Evolutionary conservation across 2,329 filamentous ascomycete species (phyloP), one percentile per base, ranked within the genome.

Genomic region (Ceratocystis colombiana): DNA sequence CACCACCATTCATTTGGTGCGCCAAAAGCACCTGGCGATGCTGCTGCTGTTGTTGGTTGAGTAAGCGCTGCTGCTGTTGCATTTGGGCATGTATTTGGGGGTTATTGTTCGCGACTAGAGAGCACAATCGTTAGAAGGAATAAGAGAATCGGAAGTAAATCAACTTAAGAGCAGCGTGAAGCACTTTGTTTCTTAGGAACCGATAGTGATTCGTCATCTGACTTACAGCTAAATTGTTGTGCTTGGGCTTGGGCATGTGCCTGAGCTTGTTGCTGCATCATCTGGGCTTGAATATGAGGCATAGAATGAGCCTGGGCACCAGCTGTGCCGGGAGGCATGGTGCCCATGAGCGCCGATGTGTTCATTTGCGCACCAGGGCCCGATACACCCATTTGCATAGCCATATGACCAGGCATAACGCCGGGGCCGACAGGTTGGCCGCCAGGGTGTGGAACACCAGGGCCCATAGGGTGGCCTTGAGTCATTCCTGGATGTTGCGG

Each of bases 271-370:
- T 83, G 82, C 66, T 83, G 83, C 68, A 85, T 80, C 73, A 85
- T 77, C 70, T 84, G 82, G 68, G 78, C 77, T 71, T 82, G 80
- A 65, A 91, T 74, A 73, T 92, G 88, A 72, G 87, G 86, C 71
- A 91, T 76, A 20, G 86, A 86, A 76, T 90, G 88, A 68, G 83
- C 82, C 75, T 84, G 88, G 67, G 83, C 83, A 65, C 79, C 82
- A 70, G 77, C 78, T 65, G 79, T 80, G 68, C 87, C 84, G 37
- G 86, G 87, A 69, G 88, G 87, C 84, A 92, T 89, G 67, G 83
- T 86, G 70, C 78, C 83, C 87, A 92, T 90, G 80, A 91, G 83
- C 66, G 85, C 83, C 71, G 66, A 61, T n/a, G 88, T 86, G 73
- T 85, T 89, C 70, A 89, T 86, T 73, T 89, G 87, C 68, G 82